Conservation (phyloP, 2,329 filamentous ascomycete genomes). For the Xylaria sp. region DNA sequence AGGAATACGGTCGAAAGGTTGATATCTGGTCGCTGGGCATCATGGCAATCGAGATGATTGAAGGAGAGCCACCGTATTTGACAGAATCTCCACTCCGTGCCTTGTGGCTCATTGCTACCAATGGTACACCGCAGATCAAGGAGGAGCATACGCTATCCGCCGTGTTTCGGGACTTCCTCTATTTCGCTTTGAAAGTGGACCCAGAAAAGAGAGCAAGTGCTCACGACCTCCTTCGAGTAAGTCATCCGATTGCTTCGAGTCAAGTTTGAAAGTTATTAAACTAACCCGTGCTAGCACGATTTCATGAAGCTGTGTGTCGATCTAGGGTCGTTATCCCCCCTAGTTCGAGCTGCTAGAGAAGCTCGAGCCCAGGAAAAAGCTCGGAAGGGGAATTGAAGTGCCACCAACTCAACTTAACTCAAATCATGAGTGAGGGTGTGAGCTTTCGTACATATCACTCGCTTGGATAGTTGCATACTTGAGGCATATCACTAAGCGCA, state of each 20-base stretch:
- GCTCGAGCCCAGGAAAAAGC: constrained; percentile 87
- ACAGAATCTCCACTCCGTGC: constrained; percentile 94
- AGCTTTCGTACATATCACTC: constrained; percentile 26
- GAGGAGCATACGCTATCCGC: constrained; percentile 84
- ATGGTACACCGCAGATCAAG: constrained; percentile 94
- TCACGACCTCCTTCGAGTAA: constrained; percentile 89
- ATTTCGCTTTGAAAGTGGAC: constrained; percentile 94
- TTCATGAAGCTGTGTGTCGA: constrained; percentile 83
- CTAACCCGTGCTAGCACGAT: constrained; percentile 68
- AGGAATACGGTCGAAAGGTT: constrained; percentile 98
- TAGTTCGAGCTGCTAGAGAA: constrained; percentile 86
- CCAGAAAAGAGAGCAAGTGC: constrained; percentile 96
- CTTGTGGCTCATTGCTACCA: constrained; percentile 95
- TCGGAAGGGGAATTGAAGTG: constrained; percentile 65
- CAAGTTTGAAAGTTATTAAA: neutral
- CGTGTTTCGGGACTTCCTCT: constrained; percentile 90
- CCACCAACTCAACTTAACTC: constrained; percentile 16
- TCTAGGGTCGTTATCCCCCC: constrained; percentile 79
- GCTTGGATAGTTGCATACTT: constrained; percentile 39
- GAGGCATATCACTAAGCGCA: constrained; percentile 26
- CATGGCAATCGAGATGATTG: constrained; percentile 99
- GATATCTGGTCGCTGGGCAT: constrained; percentile 99
- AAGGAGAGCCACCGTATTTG: constrained; percentile 95
- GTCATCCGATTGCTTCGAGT: constrained; percentile 50
- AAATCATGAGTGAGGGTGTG: constrained; percentile 23